phyloP scores from a whole-genome alignment of 768 basidiomycete genomes.

The Coprinopsis cinerea region DNA sequence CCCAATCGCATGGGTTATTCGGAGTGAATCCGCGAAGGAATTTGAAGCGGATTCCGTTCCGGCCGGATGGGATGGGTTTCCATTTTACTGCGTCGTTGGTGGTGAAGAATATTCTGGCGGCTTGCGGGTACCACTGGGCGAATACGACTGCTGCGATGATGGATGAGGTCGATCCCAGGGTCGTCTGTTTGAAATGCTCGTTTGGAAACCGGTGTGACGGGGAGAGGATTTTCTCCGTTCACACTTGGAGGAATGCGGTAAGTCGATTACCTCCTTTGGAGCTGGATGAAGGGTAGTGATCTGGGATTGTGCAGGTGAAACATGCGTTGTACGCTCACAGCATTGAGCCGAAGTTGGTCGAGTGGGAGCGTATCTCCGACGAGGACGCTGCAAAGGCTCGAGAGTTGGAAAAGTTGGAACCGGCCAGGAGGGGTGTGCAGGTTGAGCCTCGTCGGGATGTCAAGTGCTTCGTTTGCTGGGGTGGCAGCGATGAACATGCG shows the following conservation, averaged over 20 bases:
- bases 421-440: no score
- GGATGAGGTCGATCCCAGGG: constrained; percentile 24
- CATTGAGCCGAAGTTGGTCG: neutral
- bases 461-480: no score
- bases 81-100: constrained; percentile 25
- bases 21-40: neutral
- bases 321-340: neutral
- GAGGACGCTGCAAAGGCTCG: neutral
- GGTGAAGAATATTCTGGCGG: constrained; percentile 23
- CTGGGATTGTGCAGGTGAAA: neutral
- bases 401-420: neutral
- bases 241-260: neutral
- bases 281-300: neutral
- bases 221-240: neutral
- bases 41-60: constrained; percentile 19
- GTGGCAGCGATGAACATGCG: no score
- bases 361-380: neutral
- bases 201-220: constrained; percentile 28
- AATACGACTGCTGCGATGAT: constrained; percentile 20
- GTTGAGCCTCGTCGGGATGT: no score
- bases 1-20: constrained; percentile 12
- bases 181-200: constrained; percentile 32
- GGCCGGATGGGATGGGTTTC: constrained; percentile 19
- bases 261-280: neutral
- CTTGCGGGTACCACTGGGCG: constrained; percentile 22